phyloP scores from a whole-genome alignment of 768 basidiomycete genomes.

The Steccherinum ochraceum region DNA sequence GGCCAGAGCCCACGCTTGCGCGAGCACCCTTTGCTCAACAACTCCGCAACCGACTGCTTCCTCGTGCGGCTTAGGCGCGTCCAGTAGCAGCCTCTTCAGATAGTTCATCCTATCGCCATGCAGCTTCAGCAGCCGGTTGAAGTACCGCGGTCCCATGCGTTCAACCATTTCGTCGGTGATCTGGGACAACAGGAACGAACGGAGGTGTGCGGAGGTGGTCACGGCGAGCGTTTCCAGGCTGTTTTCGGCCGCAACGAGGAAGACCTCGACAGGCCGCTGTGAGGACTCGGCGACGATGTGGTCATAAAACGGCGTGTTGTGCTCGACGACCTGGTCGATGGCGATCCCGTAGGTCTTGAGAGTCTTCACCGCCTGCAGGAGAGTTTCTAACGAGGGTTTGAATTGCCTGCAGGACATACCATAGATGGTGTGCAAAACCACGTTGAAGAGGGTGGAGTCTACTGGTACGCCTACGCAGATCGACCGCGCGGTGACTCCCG shows the following conservation, averaged over 20 bases:
- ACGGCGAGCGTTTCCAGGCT: conserved; percentile 31
- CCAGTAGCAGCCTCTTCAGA: conserved; percentile 22
- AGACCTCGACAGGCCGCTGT: conserved; percentile 29
- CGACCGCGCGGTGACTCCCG: conserved; percentile 24
- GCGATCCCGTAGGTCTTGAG: conserved; percentile 21
- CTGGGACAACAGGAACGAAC: conserved; percentile 25
- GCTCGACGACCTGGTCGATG: conserved; percentile 17
- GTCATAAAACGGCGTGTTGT: conserved; percentile 22
- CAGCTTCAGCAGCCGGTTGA: conserved; percentile 32
- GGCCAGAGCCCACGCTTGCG: conserved; percentile 24
- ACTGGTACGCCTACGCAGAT: conserved; percentile 21
- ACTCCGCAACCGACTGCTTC: conserved; percentile 14
- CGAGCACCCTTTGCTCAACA: conserved; percentile 18
- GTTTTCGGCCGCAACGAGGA: conserved; percentile 31
- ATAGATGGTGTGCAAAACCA: conserved; percentile 28
- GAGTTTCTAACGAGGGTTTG: conserved; percentile 17
- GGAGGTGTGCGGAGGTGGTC: conserved; percentile 30
- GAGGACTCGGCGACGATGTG: conserved; percentile 29
- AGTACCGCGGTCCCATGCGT: conserved; percentile 33
- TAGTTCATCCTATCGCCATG: conserved; percentile 29
- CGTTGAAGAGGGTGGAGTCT: conserved; percentile 20
- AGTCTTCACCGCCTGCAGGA: conserved; percentile 18
- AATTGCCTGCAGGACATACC: conserved; percentile 19
- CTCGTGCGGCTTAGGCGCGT: conserved; percentile 20
- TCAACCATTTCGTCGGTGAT: conserved; percentile 32